Percentiles rank a stretch among this genome's conserved stretches.
phyloP scores from a whole-genome alignment of 2,329 filamentous ascomycete genomes.

The Ophiostoma triangulosporum region DNA sequence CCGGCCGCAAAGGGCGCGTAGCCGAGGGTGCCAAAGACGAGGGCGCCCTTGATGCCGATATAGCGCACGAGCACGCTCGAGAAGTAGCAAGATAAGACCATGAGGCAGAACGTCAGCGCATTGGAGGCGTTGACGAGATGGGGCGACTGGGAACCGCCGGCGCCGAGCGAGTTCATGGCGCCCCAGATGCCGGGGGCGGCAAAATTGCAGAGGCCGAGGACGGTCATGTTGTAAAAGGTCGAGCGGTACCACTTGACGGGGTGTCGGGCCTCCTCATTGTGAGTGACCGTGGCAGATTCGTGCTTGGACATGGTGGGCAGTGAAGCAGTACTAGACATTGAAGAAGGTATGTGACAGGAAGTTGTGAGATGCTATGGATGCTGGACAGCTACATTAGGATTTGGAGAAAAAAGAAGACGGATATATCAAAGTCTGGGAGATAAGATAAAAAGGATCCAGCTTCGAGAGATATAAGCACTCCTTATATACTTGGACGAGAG shows the following conservation, averaged over 20 bases:
- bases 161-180: conserved; percentile 61
- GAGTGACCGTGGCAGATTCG: conserved; percentile 5
- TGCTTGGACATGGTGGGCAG: conserved; percentile 5
- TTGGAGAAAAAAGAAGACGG: no score
- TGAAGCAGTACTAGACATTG: no score
- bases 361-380: neutral
- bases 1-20: conserved; percentile 60
- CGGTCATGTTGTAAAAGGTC: conserved; percentile 58
- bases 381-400: no score
- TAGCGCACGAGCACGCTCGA: conserved; percentile 48
- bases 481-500: no score
- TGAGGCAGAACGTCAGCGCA: conserved; percentile 49
- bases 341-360: neutral
- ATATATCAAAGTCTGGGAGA: no score
- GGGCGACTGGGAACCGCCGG: conserved; percentile 51
- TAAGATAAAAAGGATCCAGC: no score
- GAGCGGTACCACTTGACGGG: conserved; percentile 50
- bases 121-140: conserved; percentile 59
- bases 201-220: conserved; percentile 59
- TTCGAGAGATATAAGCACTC: no score
- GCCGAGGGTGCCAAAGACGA: conserved; percentile 59
- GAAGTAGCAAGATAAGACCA: conserved; percentile 55
- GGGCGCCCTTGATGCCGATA: conserved; percentile 55
- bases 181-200: conserved; percentile 59
- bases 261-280: conserved; percentile 7